Evolutionary conservation across 768 basidiomycete species (phyloP), one percentile per base, ranked within the genome.

Genomic region (Agaricus sinodeliciosus): DNA sequence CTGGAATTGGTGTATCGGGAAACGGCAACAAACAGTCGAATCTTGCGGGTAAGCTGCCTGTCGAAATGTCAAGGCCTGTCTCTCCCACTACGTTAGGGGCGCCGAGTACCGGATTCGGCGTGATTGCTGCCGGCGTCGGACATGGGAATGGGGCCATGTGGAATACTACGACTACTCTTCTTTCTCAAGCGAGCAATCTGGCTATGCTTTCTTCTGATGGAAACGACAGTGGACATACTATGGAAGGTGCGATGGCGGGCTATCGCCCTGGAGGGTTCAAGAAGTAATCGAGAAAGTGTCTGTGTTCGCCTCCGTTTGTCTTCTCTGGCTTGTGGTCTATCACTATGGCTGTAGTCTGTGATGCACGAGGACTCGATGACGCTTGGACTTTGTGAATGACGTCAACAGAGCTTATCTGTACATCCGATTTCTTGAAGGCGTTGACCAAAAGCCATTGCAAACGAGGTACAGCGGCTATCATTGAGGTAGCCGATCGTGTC

Each of bases 71-170:
- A 13, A 31, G 45, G 28, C 39, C 52, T 47, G 45, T 48, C 31
- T 54, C 52, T 12, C 46, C 52, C 19, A 54, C 52, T 8, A 18
- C 34, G 12, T 16, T 54, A 19, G 52, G 52, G 6, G 7, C 52
- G 4, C 13, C 52, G 19, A 54, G 16, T 12, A 26, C 28, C 9
- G 52, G 45, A 31, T 54, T 48, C 25, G 52, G 52, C 3, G 45
- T 45, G 11, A 44, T 54, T 7, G 45, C 52, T 15, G 52, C 52
- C 5, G 46, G 52, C 19, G 39, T 54, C 34, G 52, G 52, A 7
- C 46, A 48, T 8, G 52, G 52, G 25, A 54, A 54, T 22, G 52
- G 52, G 4, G 28, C 43, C 8, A 26, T 46, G 22, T 48, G 52
- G 52, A 54, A 54, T 19, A 40, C 44, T 12, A 46, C 51, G 31